Conservation (phyloP, 768 basidiomycete species). For the Pleurotus tuoliensis region DNA sequence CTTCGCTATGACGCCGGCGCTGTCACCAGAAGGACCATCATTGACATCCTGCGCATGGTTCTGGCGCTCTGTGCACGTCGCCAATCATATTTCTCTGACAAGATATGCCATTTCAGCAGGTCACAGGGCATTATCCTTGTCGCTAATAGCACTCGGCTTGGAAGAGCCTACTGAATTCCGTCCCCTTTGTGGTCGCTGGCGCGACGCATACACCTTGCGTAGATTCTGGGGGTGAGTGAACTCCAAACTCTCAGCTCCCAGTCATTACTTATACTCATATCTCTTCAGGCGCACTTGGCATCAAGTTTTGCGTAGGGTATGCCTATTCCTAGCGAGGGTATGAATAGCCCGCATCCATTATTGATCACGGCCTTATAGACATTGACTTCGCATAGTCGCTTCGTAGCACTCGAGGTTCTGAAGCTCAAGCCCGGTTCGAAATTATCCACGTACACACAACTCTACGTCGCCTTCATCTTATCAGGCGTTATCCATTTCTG, state of each 20-base stretch:
- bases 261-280: not conserved
- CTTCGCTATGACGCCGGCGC: slow-evolving; percentile 11
- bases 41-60: slow-evolving; percentile 8
- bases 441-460: slow-evolving; percentile 24
- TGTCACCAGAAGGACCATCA: slow-evolving; percentile 15
- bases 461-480: slow-evolving; percentile 30
- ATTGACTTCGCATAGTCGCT: slow-evolving; percentile 22
- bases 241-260: not conserved
- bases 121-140: slow-evolving; percentile 16
- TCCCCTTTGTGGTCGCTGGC: slow-evolving; percentile 26
- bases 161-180: slow-evolving; percentile 37
- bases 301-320: slow-evolving; percentile 30
- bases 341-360: not conserved
- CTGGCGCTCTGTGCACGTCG: not conserved
- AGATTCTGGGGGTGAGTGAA: slow-evolving; percentile 36
- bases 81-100: not conserved
- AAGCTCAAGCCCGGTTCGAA: slow-evolving; percentile 20
- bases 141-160: slow-evolving; percentile 17
- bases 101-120: not conserved
- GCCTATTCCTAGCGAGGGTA: slow-evolving; percentile 5
- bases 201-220: slow-evolving; percentile 33
- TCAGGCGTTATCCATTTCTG: slow-evolving; percentile 28
- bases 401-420: slow-evolving; percentile 19
- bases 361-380: slow-evolving; percentile 13
- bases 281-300: slow-evolving; percentile 29